These are phyloP conservation scores for Penicillium sp. DNA, from an alignment of 2,329 filamentous ascomycete species.

Conservation along the genomic window DNA sequence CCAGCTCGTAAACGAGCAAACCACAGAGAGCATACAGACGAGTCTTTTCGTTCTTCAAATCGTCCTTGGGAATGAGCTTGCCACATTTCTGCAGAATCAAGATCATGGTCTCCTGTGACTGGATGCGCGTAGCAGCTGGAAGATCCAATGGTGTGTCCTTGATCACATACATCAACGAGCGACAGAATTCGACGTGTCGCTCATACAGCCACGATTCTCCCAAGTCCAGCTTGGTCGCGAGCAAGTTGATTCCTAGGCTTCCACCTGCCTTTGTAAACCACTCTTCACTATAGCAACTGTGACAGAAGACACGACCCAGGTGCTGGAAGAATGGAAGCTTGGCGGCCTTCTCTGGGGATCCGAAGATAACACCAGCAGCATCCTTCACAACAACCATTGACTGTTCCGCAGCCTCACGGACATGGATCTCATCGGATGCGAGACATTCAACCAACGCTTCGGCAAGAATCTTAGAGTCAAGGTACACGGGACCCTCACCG, in stretches of 20 bases:
- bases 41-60: conserved; percentile 67
- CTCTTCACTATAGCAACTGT: conserved; percentile 95
- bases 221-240: conserved; percentile 81
- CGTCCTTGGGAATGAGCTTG: conserved; percentile 76
- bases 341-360: conserved; percentile 68
- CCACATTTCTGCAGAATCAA: conserved; percentile 77
- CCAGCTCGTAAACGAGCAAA: conserved; percentile 82
- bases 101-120: conserved; percentile 81
- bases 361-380: conserved; percentile 76
- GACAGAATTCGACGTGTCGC: conserved; percentile 83
- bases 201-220: conserved; percentile 80
- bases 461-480: conserved; percentile 83
- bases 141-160: conserved; percentile 97
- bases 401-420: conserved; percentile 79
- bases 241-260: conserved; percentile 81
- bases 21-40: conserved; percentile 76
- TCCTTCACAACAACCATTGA: conserved; percentile 78
- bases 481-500: conserved; percentile 81
- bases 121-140: conserved; percentile 80
- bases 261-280: conserved; percentile 98
- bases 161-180: conserved; percentile 93
- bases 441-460: conserved; percentile 90
- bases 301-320: conserved; percentile 80
- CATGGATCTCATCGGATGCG: conserved; percentile 76
- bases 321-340: conserved; percentile 82